Conservation (phyloP, 441 rosid species). For the Manihot esculenta region DNA sequence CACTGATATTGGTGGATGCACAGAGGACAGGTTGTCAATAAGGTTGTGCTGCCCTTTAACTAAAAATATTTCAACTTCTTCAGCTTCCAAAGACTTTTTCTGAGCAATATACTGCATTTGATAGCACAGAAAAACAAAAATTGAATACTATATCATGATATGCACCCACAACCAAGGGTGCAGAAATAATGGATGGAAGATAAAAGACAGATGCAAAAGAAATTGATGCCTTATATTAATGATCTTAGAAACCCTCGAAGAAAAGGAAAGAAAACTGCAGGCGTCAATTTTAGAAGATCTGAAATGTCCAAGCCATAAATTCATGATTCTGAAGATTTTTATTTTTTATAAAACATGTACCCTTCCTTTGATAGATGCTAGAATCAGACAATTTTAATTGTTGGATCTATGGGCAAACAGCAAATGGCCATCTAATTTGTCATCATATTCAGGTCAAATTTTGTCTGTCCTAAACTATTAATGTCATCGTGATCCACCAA, state of each 20-base stretch:
- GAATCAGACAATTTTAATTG: too few species aligned
- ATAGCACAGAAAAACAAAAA: not conserved
- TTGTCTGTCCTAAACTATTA: not conserved
- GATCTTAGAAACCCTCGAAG: not conserved
- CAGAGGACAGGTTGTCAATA: constrained; percentile 28
- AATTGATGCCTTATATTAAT: not conserved
- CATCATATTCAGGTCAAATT: not conserved
- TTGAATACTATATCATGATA: not conserved
- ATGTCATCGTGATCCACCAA: not conserved
- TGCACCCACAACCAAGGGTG: too few species aligned
- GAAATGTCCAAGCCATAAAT: not conserved
- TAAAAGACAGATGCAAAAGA: not conserved
- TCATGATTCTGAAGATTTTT: not conserved
- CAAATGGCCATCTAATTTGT: not conserved
- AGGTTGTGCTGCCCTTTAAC: constrained; percentile 39
- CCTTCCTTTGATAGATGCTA: not conserved
- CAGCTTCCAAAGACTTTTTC: constrained; percentile 44
- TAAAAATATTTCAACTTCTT: constrained; percentile 49
- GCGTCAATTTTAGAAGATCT: not conserved
- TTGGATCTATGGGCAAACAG: not conserved
- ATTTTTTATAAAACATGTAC: too few species aligned
- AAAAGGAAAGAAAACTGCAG: not conserved
- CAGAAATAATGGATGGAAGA: too few species aligned
- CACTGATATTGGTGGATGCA: constrained; percentile 17
- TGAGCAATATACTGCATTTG: constrained; percentile 52